Conservation (phyloP, 352 stramenopile species). For the Globisporangium sylvaticum region DNA sequence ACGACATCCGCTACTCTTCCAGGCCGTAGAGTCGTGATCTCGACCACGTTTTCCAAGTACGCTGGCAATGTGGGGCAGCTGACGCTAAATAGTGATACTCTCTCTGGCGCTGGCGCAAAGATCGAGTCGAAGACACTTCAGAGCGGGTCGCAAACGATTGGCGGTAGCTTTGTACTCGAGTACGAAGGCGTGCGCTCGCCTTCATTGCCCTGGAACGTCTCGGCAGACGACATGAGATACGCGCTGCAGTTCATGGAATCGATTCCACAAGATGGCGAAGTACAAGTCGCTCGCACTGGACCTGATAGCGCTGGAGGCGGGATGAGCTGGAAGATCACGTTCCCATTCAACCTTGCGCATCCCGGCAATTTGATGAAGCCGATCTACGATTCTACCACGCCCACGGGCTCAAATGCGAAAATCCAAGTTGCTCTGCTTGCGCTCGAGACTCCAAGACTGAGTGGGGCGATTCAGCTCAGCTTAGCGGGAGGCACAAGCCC, state of each 20-base stretch:
- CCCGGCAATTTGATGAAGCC: conserved; percentile 29
- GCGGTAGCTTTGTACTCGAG: conserved; percentile 41
- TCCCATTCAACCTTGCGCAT: conserved; percentile 36
- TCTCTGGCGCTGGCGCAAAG: conserved; percentile 24
- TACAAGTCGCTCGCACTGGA: conserved; percentile 40
- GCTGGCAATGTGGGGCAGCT: conserved; percentile 29
- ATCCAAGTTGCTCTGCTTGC: conserved; percentile 32
- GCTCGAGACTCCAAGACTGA: conserved; percentile 34
- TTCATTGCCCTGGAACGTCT: conserved; percentile 71
- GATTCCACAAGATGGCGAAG: conserved; percentile 45
- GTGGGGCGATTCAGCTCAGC: conserved; percentile 37
- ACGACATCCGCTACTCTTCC: conserved; percentile 9
- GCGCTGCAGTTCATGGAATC: conserved; percentile 65
- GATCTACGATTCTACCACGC: conserved; percentile 19
- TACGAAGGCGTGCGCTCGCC: conserved; percentile 53
- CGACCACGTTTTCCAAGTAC: conserved; percentile 22
- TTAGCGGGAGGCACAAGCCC: conserved; percentile 29
- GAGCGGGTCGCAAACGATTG: conserved; percentile 33
- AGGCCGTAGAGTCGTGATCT: conserved; percentile 23
- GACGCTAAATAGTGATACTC: conserved; percentile 10
- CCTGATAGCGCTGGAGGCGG: conserved; percentile 25
- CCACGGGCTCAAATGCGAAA: conserved; percentile 31
- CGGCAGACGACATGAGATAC: conserved; percentile 71
- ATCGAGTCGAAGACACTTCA: conserved; percentile 29
- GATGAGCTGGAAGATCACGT: conserved; percentile 53